Base-by-base conservation (phyloP, 257 asterid genomes). In the Solanum sejunctum region DNA sequence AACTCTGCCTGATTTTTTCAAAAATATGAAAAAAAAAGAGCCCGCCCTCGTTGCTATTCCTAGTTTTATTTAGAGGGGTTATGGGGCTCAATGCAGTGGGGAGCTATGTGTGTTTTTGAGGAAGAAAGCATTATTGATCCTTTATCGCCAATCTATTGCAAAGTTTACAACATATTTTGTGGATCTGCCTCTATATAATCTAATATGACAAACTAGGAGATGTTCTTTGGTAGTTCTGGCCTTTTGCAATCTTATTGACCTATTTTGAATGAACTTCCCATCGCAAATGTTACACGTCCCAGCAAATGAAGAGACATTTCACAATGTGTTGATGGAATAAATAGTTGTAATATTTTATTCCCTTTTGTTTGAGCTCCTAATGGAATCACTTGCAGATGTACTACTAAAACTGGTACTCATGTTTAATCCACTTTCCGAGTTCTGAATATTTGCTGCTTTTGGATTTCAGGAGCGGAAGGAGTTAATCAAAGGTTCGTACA, bases 401-500 rank as follows among this genome's bases (percentile, higher is more conserved):
- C 16, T 15, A 13, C 82, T 77, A 77, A 77, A 52, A 77, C 63
- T 15, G 45, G 43, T 75, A 15, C 17, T 75, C 60, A 75, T 47
- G 58, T 28, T 21, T 21, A 4, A 51, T 75, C 43, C 60, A 75
- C 43, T 75, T 73, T 1, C n/a, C 1, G 7, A 77, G 11, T 77
- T 77, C 82, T 52, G 47, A 77, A 52, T 51, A 18, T 52, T 28
- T 32, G 64, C 63, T 32, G 3, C 41, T 52, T 8, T 36, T 39
- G 55, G 39, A 18, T 51, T 63, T 71, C 92, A 95, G 99, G 97
- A 95, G 89, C 89, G 99, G 52, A 94, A 95, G 88, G 95, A 87
- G 89, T 85, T 95, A 85, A 88, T 96, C 77, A 96, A 95, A 86
- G 99, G 99, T 17, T 92, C 97, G 12, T 96, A 90, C 85, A 92